Evolutionary conservation across 345 rosid genomes (phyloP).

Genomic region (Limnanthes douglasii): DNA sequence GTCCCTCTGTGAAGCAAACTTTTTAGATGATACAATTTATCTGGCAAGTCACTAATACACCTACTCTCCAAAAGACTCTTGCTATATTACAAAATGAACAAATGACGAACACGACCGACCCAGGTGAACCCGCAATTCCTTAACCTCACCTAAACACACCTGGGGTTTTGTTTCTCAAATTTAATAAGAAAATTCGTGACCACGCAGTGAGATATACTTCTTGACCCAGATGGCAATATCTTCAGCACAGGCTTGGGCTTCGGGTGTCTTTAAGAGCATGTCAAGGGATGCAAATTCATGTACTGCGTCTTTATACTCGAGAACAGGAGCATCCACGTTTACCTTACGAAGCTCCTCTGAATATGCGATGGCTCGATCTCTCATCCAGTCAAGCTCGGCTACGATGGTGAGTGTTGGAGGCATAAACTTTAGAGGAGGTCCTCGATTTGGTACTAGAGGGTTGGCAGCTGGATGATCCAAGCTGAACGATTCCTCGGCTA

Average conservation of each 20-base stretch:
- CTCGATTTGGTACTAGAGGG: slow-evolving; percentile 55
- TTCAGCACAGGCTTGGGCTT: slow-evolving; percentile 88
- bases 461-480: slow-evolving; percentile 80
- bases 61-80: too few relatives aligned
- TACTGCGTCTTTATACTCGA: slow-evolving; percentile 88
- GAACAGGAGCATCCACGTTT: slow-evolving; percentile 77
- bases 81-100: too few relatives aligned
- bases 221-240: slow-evolving; percentile 89
- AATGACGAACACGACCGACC: too few relatives aligned
- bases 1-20: too few relatives aligned
- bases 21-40: too few relatives aligned
- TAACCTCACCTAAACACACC: too few relatives aligned
- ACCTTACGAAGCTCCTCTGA: slow-evolving; percentile 79
- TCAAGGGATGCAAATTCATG: slow-evolving; percentile 94
- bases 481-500: slow-evolving; percentile 61
- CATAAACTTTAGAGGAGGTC: slow-evolving; percentile 75
- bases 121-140: too few relatives aligned
- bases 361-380: slow-evolving; percentile 90
- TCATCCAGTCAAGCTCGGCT: slow-evolving; percentile 97
- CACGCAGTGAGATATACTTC: slow-evolving; percentile 71
- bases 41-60: too few relatives aligned
- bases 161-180: too few relatives aligned
- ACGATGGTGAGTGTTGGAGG: slow-evolving; percentile 91
- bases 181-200: slow-evolving; percentile 86
- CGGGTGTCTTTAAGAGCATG: slow-evolving; percentile 79